Percentiles rank a stretch among this genome's conserved stretches.
Evolutionary conservation across 1,139 yeast genomes (phyloP).

Genomic region (Eremothecium gossypii): DNA sequence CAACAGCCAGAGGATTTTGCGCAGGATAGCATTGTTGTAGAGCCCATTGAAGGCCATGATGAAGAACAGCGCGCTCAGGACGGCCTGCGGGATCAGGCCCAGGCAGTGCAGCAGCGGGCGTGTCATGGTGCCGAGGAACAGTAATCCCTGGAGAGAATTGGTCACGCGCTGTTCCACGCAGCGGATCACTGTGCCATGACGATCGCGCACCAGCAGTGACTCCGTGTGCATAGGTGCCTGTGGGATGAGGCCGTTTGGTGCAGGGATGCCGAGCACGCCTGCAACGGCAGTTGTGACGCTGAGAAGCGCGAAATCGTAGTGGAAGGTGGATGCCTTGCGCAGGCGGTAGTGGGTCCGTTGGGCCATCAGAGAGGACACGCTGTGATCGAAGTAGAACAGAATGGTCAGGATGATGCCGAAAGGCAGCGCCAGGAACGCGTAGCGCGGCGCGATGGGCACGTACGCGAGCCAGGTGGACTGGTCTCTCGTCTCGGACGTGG

Average conservation of each 20-base stretch:
- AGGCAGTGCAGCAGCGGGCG: slow-evolving; percentile 75
- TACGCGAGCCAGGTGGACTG: slow-evolving; percentile 38
- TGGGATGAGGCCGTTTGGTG: slow-evolving; percentile 93
- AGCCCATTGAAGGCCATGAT: slow-evolving; percentile 85
- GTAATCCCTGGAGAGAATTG: slow-evolving; percentile 72
- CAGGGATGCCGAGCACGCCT: slow-evolving; percentile 83
- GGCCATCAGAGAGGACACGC: slow-evolving; percentile 86
- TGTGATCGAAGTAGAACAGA: slow-evolving; percentile 88
- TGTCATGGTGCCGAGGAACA: slow-evolving; percentile 82
- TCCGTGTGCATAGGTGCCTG: slow-evolving; percentile 93
- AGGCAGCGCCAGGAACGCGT: slow-evolving; percentile 83
- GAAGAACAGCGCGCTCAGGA: slow-evolving; percentile 83
- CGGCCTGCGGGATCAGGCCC: slow-evolving; percentile 89
- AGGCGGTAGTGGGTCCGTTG: slow-evolving; percentile 77
- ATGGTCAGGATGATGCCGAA: slow-evolving; percentile 80
- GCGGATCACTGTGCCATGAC: slow-evolving; percentile 35
- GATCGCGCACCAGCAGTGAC: slow-evolving; percentile 57
- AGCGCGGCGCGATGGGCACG: slow-evolving; percentile 58
- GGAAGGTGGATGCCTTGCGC: slow-evolving; percentile 80
- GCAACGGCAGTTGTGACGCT: slow-evolving; percentile 83
- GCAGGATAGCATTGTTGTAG: slow-evolving; percentile 54
- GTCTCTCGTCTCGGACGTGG: slow-evolving; percentile 43
- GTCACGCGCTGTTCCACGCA: slow-evolving; percentile 88
- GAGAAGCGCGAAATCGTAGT: slow-evolving; percentile 80
- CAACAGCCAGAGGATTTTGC: slow-evolving; percentile 52